Evolutionary conservation across 192 early-diverging fungal genomes (phyloP).

Genomic region (Fimicolochytrium jonesii): DNA sequence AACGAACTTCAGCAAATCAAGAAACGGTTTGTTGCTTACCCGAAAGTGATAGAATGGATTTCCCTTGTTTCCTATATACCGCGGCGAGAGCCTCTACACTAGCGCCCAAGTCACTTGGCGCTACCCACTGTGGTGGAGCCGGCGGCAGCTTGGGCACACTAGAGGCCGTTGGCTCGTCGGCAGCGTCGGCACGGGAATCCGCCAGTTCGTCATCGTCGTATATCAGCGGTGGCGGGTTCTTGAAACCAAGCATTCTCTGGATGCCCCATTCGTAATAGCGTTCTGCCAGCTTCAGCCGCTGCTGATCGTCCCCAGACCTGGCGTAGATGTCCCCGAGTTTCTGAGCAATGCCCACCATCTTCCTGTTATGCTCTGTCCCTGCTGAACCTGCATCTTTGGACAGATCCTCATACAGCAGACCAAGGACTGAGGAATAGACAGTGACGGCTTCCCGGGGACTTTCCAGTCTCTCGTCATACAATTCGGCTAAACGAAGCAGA

Average conservation of each 20-base stretch:
- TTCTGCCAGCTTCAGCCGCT: too few species aligned
- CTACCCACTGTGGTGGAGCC: constrained; percentile 3
- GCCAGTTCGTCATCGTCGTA: neutral
- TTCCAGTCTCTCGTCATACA: constrained; percentile 9
- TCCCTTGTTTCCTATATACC: neutral
- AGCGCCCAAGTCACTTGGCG: constrained; percentile 7
- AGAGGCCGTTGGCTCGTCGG: neutral
- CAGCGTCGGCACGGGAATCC: neutral
- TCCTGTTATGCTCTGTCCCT: neutral
- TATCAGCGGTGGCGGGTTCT: neutral
- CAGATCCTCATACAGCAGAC: neutral
- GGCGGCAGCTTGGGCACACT: neutral
- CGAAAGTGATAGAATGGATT: neutral
- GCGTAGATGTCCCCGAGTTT: constrained; percentile 11
- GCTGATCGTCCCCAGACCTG: neutral
- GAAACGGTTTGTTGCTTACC: neutral
- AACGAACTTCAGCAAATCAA: neutral
- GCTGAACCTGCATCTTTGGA: neutral
- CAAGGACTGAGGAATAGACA: constrained; percentile 2
- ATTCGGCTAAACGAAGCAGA: constrained; percentile 19
- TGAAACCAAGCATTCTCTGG: neutral
- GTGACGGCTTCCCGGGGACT: neutral
- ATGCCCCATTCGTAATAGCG: neutral
- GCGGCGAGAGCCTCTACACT: constrained; percentile 17
- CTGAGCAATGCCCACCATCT: constrained; percentile 22